Base-by-base conservation (phyloP, 345 rosid genomes). In the Arabidopsis arenosa region DNA sequence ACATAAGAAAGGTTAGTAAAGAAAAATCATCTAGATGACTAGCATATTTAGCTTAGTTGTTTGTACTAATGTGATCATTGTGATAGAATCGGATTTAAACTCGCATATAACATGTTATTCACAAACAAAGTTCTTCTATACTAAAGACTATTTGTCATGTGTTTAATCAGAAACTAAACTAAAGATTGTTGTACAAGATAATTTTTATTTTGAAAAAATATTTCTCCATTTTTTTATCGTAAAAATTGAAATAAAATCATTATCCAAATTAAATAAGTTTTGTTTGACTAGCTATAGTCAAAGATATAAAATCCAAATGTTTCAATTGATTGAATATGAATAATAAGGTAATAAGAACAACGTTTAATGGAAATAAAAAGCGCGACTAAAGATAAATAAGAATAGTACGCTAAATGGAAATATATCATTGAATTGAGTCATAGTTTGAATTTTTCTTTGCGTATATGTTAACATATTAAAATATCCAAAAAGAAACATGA, bases 201-300 rank as follows among this genome's bases (percentile, higher is more conserved):
- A 35, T 3, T 59, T 66, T 36, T 18, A 18, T 2, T 32, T 4
- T 21, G 13, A 7, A 21, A 23, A 49, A 8, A 28, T 28, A 15
- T n/a, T n/a, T 6, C 5, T 48, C 9, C 23, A 17, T 30, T 55
- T 6, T 13, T 30, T 55, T 26, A 28, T n/a, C 7, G 35, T 12
- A 6, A 2, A 28, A 54, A 1, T 26, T 5, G 6, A 30, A 6
- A 0, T 30, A 55, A 55, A 12, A 7, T 3, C 0, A 7, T 48
- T 28, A 28, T 3, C 4, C 7, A 45, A 72, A 18, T 18, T 18
- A 54, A 4, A 0, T 5, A 33, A 3, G 0, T 21, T 53, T 14
- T n/a, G 4, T 56, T 74, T 74, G 66, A 74, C 72, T 37, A 56
- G 15, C 12, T 35, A 11, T 11, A 47, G 51, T 56, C 78, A 74